phyloP scores from a whole-genome alignment of 305 asterid genomes.

The Fraxinus xanthoxyloides region DNA sequence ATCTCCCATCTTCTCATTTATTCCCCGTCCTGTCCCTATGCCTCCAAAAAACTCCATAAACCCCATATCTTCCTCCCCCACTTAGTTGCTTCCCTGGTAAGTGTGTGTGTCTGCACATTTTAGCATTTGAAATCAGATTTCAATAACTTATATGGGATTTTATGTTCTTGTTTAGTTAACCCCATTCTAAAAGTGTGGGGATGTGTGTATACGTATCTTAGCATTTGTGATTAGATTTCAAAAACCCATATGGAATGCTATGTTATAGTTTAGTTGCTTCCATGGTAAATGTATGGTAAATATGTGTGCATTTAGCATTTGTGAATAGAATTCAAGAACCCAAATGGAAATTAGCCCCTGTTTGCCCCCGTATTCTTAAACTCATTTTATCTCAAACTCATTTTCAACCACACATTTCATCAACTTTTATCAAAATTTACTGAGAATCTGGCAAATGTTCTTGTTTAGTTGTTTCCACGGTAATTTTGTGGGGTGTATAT shows the following conservation, averaged over 20 bases:
- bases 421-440: background rate
- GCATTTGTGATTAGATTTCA: background rate
- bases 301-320: background rate
- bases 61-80: constrained; percentile 70
- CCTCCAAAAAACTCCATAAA: constrained; percentile 31
- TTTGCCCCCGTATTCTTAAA: background rate
- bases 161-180: background rate
- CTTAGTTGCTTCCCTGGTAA: constrained; percentile 77
- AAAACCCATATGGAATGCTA: background rate
- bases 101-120: background rate
- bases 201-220: background rate
- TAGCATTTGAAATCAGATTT: background rate
- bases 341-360: background rate
- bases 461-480: background rate
- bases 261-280: constrained; percentile 49
- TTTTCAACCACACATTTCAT: background rate
- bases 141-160: background rate
- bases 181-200: background rate
- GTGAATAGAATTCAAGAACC: background rate
- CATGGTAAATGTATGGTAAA: constrained; percentile 36
- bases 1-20: constrained; percentile 44
- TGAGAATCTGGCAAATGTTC: background rate
- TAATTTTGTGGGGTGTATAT: background rate
- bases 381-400: background rate
- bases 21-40: constrained; percentile 26